Evolutionary conservation across 1,284 basidiomycete species (phyloP).

Genomic region (Cryptococcus sp.): DNA sequence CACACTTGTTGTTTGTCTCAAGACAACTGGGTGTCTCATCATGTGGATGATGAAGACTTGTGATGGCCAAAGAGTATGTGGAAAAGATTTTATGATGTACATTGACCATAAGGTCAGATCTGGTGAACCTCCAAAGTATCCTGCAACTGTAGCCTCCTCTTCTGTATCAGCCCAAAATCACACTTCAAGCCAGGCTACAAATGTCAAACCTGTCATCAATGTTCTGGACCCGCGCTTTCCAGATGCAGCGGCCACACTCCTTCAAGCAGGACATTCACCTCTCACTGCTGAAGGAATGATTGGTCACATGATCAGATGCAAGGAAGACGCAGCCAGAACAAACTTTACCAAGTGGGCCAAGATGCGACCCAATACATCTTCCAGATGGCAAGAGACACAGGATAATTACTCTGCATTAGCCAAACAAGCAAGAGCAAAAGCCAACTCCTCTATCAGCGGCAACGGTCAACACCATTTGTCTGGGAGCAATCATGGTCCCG

Average conservation of each 20-base stretch:
- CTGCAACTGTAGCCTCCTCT: too few relatives aligned
- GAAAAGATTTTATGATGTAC: slow-evolving; percentile 12
- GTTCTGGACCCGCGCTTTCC: not conserved
- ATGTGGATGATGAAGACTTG: too few relatives aligned
- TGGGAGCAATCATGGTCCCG: not conserved
- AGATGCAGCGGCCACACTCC: not conserved
- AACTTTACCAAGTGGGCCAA: slow-evolving; percentile 4
- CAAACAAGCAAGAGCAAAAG: not conserved
- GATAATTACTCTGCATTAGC: not conserved
- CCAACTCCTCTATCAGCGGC: not conserved
- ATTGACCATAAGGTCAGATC: too few relatives aligned
- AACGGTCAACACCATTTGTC: not conserved
- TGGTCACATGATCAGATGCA: not conserved
- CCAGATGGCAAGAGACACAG: not conserved
- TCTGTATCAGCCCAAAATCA: too few relatives aligned
- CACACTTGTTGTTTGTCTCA: slow-evolving; percentile 29
- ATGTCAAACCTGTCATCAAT: too few relatives aligned
- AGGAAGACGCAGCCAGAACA: not conserved
- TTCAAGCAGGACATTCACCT: not conserved
- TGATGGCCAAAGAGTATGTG: slow-evolving; percentile 20
- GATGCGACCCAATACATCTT: not conserved
- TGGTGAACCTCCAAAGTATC: too few relatives aligned
- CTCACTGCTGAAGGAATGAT: not conserved
- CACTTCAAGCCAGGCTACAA: too few relatives aligned
- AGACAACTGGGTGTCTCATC: too few relatives aligned